These are phyloP conservation scores for Cajanus cajan DNA, from an alignment of 306 rosid species.

Conservation along the genomic window DNA sequence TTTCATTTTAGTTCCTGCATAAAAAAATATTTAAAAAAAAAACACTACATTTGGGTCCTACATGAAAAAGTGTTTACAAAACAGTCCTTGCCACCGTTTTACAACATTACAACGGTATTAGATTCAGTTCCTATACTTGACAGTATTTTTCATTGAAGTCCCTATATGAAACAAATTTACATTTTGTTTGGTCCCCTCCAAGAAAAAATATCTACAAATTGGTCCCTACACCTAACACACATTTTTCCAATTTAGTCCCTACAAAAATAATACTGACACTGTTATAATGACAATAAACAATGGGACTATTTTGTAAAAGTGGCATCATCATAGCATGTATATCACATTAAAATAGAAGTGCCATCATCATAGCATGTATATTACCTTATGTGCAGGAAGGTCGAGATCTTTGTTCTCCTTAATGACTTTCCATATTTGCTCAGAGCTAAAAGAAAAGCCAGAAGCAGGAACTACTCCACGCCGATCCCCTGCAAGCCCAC, in stretches of 20 bases:
- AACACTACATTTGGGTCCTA: neutral
- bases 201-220: neutral
- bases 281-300: too few relatives aligned
- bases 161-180: neutral
- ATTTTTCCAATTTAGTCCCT: neutral
- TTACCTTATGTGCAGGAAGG: constrained; percentile 99
- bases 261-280: too few relatives aligned
- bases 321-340: too few relatives aligned
- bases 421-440: constrained; percentile 88
- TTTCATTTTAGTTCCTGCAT: neutral
- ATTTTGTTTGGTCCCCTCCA: neutral
- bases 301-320: too few relatives aligned
- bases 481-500: constrained; percentile 98
- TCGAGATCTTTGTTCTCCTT: constrained; percentile 98
- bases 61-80: neutral
- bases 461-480: constrained; percentile 99
- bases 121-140: neutral
- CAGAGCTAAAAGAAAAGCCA: constrained; percentile 90
- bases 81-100: neutral
- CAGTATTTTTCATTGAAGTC: neutral
- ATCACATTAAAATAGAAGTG: neutral
- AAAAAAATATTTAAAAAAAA: neutral
- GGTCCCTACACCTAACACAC: neutral
- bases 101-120: neutral
- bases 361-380: neutral